Conservation (phyloP, 176 grass and related monocot genomes). For the Musa itinerans region DNA sequence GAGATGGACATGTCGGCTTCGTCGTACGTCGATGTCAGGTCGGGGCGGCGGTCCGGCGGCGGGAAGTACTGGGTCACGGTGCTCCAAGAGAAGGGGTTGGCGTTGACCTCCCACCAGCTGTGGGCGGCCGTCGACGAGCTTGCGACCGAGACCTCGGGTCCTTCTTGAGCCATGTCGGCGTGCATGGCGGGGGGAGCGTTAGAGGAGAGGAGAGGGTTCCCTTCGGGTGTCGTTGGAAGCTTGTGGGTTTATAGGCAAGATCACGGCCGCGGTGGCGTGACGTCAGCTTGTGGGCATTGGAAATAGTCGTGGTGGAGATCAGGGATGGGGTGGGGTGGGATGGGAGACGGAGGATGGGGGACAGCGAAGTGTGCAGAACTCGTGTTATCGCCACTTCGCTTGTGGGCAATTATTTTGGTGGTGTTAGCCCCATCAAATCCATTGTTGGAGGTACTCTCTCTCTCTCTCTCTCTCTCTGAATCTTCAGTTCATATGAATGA, state of each 20-base stretch:
- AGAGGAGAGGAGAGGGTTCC: neutral
- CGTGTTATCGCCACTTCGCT: neutral
- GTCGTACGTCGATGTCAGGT: neutral
- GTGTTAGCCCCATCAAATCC: too few relatives aligned
- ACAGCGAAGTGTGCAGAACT: neutral
- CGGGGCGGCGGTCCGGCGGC: neutral
- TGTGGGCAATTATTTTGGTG: neutral
- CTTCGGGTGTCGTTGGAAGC: neutral
- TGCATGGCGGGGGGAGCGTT: neutral
- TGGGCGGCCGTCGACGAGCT: neutral
- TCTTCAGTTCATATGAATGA: too few relatives aligned
- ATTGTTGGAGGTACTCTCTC: too few relatives aligned
- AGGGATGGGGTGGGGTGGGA: too few relatives aligned
- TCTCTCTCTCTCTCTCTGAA: too few relatives aligned
- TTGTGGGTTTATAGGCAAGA: neutral
- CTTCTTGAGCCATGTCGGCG: neutral
- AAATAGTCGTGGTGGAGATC: neutral
- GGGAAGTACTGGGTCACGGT: neutral
- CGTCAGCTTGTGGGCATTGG: neutral
- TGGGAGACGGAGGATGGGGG: neutral
- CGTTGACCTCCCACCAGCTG: constrained; percentile 6
- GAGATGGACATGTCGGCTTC: neutral
- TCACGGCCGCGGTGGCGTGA: neutral
- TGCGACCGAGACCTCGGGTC: neutral
- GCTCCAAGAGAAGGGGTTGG: neutral